A percentile compares a stretch with the other conserved stretches of the same genome.
These are phyloP conservation scores for Vitis cinerea DNA, from an alignment of 164 flowering plant species.

Conservation along the genomic window DNA sequence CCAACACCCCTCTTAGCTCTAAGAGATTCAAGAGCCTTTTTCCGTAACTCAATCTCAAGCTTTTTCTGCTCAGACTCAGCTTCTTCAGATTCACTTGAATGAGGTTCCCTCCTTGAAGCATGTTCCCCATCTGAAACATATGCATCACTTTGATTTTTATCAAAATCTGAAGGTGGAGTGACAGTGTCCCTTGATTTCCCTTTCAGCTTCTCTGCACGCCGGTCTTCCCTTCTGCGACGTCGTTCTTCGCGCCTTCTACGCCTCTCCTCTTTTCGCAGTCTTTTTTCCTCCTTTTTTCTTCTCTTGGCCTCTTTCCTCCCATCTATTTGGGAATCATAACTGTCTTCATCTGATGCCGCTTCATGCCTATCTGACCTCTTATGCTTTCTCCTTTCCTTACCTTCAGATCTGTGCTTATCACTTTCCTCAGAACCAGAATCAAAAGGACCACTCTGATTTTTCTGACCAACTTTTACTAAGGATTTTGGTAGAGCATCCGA, in stretches of 20 bases:
- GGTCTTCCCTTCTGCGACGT: conserved; percentile 39
- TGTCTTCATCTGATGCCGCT: conserved; percentile 45
- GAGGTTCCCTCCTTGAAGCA: conserved; percentile 27
- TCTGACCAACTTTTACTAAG: conserved; percentile 27
- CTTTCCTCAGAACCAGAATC: conserved; percentile 54
- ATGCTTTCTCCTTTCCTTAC: conserved; percentile 48
- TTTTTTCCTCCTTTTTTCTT: conserved; percentile 58
- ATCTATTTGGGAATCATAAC: conserved; percentile 51
- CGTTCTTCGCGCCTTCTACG: conserved; percentile 40
- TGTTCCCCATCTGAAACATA: conserved; percentile 47
- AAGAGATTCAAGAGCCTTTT: conserved; percentile 87
- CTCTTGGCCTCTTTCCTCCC: conserved; percentile 58
- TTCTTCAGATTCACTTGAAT: conserved; percentile 42
- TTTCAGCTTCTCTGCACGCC: conserved; percentile 53
- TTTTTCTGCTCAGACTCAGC: conserved; percentile 55
- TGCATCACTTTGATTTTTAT: conserved; percentile 28
- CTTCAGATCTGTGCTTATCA: conserved; percentile 33
- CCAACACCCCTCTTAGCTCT: conserved; percentile 80
- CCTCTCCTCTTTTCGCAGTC: conserved; percentile 52
- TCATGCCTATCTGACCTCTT: conserved; percentile 41
- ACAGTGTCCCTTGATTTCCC: conserved; percentile 25
- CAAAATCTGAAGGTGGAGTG: conserved; percentile 27
- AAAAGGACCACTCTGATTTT: conserved; percentile 17
- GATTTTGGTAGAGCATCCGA: conserved; percentile 19
- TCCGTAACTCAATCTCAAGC: conserved; percentile 89